Evolutionary conservation across 2,329 filamentous ascomycete genomes (phyloP).

Genomic region (Sclerotinia trifoliorum): DNA sequence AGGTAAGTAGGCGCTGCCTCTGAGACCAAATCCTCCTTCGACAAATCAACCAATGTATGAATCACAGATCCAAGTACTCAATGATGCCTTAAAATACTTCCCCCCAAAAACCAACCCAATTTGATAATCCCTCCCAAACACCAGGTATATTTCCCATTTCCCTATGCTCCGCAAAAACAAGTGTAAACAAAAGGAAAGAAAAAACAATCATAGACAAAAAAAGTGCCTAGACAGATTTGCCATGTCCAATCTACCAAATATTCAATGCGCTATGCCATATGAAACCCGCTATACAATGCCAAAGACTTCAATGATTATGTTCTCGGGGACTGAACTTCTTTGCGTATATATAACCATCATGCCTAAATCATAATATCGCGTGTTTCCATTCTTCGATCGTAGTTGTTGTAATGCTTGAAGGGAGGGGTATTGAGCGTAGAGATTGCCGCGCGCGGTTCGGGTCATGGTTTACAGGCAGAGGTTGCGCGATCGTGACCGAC

Average conservation of each 20-base stretch:
- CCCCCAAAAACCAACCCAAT: constrained; percentile 19
- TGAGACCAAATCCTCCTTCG: constrained; percentile 8
- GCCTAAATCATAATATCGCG: constrained; percentile 37
- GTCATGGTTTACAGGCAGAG: constrained; percentile 35
- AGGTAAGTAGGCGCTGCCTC: constrained; percentile 19
- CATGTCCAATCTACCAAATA: constrained; percentile 32
- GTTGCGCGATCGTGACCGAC: constrained; percentile 37
- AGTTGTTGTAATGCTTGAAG: constrained; percentile 28
- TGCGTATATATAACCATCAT: constrained; percentile 30
- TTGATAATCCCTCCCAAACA: constrained; percentile 32
- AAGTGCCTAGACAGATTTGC: constrained; percentile 27
- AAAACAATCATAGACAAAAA: constrained; percentile 25
- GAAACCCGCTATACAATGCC: constrained; percentile 37
- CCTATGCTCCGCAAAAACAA: constrained; percentile 32
- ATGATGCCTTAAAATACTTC: constrained; percentile 21
- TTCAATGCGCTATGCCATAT: constrained; percentile 36
- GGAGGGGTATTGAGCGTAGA: constrained; percentile 20
- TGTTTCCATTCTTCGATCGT: constrained; percentile 29
- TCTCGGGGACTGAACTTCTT: constrained; percentile 13
- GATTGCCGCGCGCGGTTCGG: constrained; percentile 14
- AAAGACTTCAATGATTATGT: constrained; percentile 31
- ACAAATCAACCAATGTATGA: constrained; percentile 25
- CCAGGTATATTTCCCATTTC: constrained; percentile 39
- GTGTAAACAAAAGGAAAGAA: constrained; percentile 21
- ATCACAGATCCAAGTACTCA: constrained; percentile 33